Evolutionary conservation across 768 basidiomycete species (phyloP), one percentile per base, ranked within the genome.

Genomic region (Pleurotus sapidus): DNA sequence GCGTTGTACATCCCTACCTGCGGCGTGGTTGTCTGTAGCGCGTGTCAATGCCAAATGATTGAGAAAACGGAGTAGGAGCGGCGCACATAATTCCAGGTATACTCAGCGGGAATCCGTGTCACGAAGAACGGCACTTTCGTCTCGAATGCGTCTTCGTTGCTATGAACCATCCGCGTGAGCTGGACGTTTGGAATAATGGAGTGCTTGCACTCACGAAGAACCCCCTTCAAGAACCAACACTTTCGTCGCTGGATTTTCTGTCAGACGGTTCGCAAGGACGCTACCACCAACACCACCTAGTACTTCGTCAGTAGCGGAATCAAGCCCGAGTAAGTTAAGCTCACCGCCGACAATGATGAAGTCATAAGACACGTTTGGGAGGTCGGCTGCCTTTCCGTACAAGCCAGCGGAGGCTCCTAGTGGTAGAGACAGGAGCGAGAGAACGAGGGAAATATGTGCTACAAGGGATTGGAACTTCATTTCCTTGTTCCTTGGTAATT

Each of bases 21-120:
- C 11, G 61, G 61, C 6, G 57, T 59, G 9, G 64, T 63, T 8
- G 64, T 65, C 45, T 58, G 42, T 43, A 43, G 12, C 46, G 46
- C 46, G 12, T 5, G 27, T 30, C 27, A 18, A 47, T 47, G 5
- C 42, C 5, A 43, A 47, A 23, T 47, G 17, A 18, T 4, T 14
- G 15, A 12, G 7, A 20, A 14, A 11, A 23, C 23, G 46, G 46
- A 4, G 46, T 43, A 9, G 42, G 70, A 1, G 6, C 7, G 0
- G 27, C 27, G 27, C 6, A 30, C 27, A 30, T 69, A 72, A 57
- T 65, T 65, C 64, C 62, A 65, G 48, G 58, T 47, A 3, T 65
- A 67, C 25, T 64, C 46, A 39, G 27, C 25, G 15, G 24, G 8
- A 42, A 58, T 18, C 15, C 39, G 15, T 23, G 43, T 27, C 55